Conservation (phyloP, 345 rosid species). For the Gossypium bickii region DNA sequence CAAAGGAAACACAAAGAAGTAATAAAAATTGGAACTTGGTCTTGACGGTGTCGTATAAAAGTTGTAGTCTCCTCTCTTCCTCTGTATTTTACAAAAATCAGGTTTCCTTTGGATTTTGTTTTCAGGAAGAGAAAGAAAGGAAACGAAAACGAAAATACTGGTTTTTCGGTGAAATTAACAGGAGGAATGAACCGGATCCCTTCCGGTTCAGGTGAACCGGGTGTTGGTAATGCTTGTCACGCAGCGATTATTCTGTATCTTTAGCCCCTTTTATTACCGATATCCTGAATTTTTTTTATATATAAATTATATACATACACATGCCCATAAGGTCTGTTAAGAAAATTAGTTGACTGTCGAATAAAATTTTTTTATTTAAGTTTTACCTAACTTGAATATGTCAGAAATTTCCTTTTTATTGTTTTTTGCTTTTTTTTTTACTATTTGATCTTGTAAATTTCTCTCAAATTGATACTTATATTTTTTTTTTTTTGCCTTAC, state of each 20-base stretch:
- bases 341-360: too few species aligned
- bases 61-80: neutral
- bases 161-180: neutral
- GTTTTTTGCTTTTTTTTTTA: too few species aligned
- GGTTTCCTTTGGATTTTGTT: neutral
- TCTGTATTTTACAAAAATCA: constrained; percentile 5
- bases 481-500: too few species aligned
- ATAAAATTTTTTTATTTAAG: accelerated
- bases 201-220: neutral
- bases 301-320: too few species aligned
- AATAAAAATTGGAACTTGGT: neutral
- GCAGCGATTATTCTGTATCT: neutral
- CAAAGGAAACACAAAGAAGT: neutral
- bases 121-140: neutral
- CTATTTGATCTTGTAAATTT: accelerated
- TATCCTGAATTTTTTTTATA: too few species aligned
- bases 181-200: neutral
- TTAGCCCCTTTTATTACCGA: neutral
- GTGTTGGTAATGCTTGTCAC: neutral
- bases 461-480: accelerated
- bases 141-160: neutral
- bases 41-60: neutral
- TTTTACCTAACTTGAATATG: accelerated
- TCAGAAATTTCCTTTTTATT: too few species aligned
- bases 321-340: accelerated